These are phyloP conservation scores for Zopfochytrium polystomum DNA, from an alignment of 371 early-diverging fungal genomes.

Conservation along the genomic window DNA sequence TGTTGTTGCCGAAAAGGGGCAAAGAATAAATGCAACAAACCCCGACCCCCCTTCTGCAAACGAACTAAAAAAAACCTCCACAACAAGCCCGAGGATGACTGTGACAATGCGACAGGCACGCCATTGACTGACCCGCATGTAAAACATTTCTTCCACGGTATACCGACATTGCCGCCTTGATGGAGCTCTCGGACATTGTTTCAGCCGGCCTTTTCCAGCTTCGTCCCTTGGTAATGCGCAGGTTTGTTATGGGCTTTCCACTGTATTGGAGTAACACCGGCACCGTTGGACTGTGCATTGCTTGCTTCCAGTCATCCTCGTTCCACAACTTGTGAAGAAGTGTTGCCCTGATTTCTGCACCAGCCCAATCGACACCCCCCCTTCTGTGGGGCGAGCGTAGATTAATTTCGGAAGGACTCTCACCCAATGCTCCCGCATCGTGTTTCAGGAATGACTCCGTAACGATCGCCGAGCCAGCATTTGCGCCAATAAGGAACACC, in stretches of 20 bases:
- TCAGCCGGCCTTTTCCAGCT: too few relatives aligned
- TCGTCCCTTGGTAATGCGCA: too few relatives aligned
- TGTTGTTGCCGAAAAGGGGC: too few relatives aligned
- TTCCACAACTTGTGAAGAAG: neutral
- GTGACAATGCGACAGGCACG: too few relatives aligned
- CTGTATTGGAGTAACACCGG: conserved; percentile 9
- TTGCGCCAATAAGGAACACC: conserved; percentile 5
- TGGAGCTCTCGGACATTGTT: too few relatives aligned
- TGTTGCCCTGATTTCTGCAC: neutral
- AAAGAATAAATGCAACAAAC: too few relatives aligned
- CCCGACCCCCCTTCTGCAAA: too few relatives aligned
- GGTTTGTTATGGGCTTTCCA: conserved; percentile 7
- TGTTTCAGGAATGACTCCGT: conserved; percentile 1
- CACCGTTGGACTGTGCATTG: neutral
- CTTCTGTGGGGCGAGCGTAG: neutral
- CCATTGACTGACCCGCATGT: too few relatives aligned
- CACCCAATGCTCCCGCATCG: neutral
- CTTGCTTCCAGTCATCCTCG: neutral
- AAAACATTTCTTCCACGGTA: too few relatives aligned
- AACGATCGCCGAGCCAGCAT: neutral
- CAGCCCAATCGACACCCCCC: neutral
- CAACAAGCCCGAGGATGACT: too few relatives aligned
- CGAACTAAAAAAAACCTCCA: too few relatives aligned
- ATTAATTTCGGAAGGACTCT: neutral
- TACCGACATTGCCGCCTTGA: too few relatives aligned